Evolutionary conservation across 805 yeast genomes (phyloP).

Genomic region (Brettanomyces nanus): DNA sequence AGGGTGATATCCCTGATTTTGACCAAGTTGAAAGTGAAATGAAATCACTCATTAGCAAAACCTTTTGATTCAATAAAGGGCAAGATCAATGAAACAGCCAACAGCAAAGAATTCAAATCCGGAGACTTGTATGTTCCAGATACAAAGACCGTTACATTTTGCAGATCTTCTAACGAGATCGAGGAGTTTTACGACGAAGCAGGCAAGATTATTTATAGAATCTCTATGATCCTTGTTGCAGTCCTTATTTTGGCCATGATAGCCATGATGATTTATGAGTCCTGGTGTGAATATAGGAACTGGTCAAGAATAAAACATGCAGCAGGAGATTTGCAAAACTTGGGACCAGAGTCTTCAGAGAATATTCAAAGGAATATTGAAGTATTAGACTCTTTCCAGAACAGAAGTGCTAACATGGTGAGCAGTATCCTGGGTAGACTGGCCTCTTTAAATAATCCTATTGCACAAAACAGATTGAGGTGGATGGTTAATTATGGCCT

Average conservation of each 20-base stretch:
- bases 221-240: slow-evolving; percentile 32
- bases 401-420: slow-evolving; percentile 15
- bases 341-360: slow-evolving; percentile 3
- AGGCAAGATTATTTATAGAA: slow-evolving; percentile 24
- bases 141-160: slow-evolving; percentile 26
- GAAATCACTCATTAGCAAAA: slow-evolving; percentile 36
- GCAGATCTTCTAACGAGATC: slow-evolving; percentile 33
- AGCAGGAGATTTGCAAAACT: slow-evolving; percentile 1
- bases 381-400: slow-evolving; percentile 19
- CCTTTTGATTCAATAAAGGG: slow-evolving; percentile 51
- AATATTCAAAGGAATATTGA: slow-evolving; percentile 15
- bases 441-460: slow-evolving; percentile 9
- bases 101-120: not conserved
- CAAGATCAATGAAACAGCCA: slow-evolving; percentile 23
- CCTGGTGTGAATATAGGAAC: slow-evolving; percentile 34
- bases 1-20: slow-evolving; percentile 55
- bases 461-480: slow-evolving; percentile 13
- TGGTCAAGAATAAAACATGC: slow-evolving; percentile 36
- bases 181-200: slow-evolving; percentile 29
- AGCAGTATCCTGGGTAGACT: slow-evolving; percentile 12
- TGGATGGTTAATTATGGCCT: slow-evolving; percentile 47
- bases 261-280: slow-evolving; percentile 31
- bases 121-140: slow-evolving; percentile 33
- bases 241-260: slow-evolving; percentile 34
- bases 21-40: slow-evolving; percentile 55